Evolutionary conservation across 2,329 filamentous ascomycete species (phyloP), one percentile per base, ranked within the genome.

Genomic region (Macrophomina pseudophaseolina): DNA sequence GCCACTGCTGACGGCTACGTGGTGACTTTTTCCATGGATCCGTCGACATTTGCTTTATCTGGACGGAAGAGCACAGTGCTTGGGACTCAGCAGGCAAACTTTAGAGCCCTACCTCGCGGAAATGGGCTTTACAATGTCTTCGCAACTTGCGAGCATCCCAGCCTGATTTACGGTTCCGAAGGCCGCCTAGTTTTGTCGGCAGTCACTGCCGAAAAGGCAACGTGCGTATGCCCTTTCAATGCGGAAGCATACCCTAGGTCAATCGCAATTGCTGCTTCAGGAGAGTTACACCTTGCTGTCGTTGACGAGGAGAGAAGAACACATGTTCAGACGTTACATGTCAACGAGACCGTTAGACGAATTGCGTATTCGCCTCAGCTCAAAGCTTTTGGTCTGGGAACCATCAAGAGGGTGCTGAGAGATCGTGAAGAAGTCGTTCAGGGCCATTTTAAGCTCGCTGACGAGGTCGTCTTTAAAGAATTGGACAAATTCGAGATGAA

Each of bases 1-100:
- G 91, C 94, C 12, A 91, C 97, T 86, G 93, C 96, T 56, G 94
- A 98, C 78, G 95, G 95, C 4, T 92, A 91, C 68, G 91, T 99
- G 0, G 86, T 97, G 60, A 95, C 91, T 0, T 98, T 94, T 74
- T 87, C 88, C 38, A 85, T 97, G 42, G 86, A 91, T 38, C 78
- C 82, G 0, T 72, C 79, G 0, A 85, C 86, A n/a, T 87, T 86
- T 68, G 81, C 86, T 0, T 80, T 98, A 2, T 90, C 88, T 0
- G 85, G 88, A 0, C 88, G 90, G 69, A 97, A 94, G 75, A 93
- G 89, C 72, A 90, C 97, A 30, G 88, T 94, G 1, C 83, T 99
- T 12, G 94, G 95, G 30, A 94, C 91, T 14, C 90, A 93, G 68
- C 91, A 96, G 71, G 91, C 94, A 1, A 88, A 87, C 14, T 89